Evolutionary conservation across 352 stramenopile species (phyloP).

Genomic region (Pythium utonaiense): DNA sequence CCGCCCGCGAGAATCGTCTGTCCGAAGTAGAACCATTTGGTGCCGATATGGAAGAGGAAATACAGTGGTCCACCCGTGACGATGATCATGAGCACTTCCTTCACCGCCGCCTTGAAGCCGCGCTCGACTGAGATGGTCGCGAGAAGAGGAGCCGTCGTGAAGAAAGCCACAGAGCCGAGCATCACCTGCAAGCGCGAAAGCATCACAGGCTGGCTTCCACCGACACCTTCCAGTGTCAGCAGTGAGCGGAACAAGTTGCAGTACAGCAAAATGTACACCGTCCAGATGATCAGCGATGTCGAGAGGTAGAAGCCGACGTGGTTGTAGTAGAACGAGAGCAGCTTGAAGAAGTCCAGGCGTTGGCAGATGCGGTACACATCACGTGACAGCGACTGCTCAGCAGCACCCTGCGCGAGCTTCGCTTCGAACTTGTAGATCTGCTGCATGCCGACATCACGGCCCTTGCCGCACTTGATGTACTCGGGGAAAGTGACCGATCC

Average conservation of each 20-base stretch:
- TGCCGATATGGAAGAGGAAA: constrained; percentile 99
- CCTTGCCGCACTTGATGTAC: constrained; percentile 98
- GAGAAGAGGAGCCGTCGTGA: constrained; percentile 96
- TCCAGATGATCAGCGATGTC: constrained; percentile 97
- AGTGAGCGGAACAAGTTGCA: constrained; percentile 93
- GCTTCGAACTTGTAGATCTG: constrained; percentile 99
- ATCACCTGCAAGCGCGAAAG: constrained; percentile 95
- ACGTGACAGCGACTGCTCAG: constrained; percentile 97
- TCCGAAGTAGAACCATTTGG: constrained; percentile 98
- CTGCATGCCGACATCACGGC: constrained; percentile 98
- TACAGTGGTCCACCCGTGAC: constrained; percentile 97
- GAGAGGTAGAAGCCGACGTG: constrained; percentile 98
- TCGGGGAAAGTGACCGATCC: constrained; percentile 97
- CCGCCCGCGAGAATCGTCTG: constrained; percentile 98
- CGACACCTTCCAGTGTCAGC: constrained; percentile 90
- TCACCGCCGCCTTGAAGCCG: constrained; percentile 94
- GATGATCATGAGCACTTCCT: constrained; percentile 94
- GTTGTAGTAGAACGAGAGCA: constrained; percentile 99
- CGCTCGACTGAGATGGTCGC: constrained; percentile 97
- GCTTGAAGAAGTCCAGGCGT: constrained; percentile 97
- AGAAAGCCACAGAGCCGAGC: constrained; percentile 94
- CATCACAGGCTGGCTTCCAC: constrained; percentile 90
- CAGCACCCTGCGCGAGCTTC: constrained; percentile 96
- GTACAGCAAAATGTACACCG: constrained; percentile 97
- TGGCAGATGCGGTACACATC: constrained; percentile 97